A percentile compares a stretch with the other conserved stretches of the same genome.
Evolutionary conservation across 129 eudicot genomes (phyloP).

Genomic region (Glebionis coronaria): DNA sequence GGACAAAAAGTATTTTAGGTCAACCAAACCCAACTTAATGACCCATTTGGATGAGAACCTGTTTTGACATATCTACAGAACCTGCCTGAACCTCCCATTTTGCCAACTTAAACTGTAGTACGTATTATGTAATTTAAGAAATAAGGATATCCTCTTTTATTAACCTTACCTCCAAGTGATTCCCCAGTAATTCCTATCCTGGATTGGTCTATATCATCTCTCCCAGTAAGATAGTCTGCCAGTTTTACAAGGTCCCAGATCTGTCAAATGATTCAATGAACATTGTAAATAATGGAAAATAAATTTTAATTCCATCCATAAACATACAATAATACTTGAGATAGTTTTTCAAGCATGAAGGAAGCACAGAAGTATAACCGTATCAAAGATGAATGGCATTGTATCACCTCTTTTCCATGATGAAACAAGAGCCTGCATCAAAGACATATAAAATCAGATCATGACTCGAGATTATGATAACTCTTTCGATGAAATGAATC

Average conservation of each 20-base stretch:
- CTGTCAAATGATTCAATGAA: slow-evolving; percentile 33
- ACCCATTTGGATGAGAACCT: too few relatives aligned
- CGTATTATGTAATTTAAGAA: slow-evolving; percentile 1
- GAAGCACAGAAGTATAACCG: slow-evolving; percentile 40
- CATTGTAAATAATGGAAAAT: neutral
- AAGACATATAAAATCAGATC: slow-evolving; percentile 16
- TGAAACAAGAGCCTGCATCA: slow-evolving; percentile 81
- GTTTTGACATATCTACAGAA: too few relatives aligned
- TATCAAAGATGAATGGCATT: slow-evolving; percentile 99
- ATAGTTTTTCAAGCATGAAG: neutral
- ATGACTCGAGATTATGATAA: neutral
- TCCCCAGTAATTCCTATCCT: slow-evolving; percentile 94
- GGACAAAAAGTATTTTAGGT: too few relatives aligned
- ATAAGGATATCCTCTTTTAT: neutral
- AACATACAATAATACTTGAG: neutral
- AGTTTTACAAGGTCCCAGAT: slow-evolving; percentile 93
- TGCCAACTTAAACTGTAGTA: too few relatives aligned
- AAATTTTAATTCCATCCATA: neutral
- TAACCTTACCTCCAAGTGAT: slow-evolving; percentile 87
- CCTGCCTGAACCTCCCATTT: too few relatives aligned
- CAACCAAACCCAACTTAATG: too few relatives aligned
- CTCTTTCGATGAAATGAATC: neutral
- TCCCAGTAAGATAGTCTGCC: slow-evolving; percentile 74
- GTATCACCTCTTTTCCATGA: slow-evolving; percentile 91
- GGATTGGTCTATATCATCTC: slow-evolving; percentile 78